Percentiles rank a stretch among this genome's conserved stretches.
Evolutionary conservation across 2,329 filamentous ascomycete genomes (phyloP).

Genomic region (Didymella segeticola): DNA sequence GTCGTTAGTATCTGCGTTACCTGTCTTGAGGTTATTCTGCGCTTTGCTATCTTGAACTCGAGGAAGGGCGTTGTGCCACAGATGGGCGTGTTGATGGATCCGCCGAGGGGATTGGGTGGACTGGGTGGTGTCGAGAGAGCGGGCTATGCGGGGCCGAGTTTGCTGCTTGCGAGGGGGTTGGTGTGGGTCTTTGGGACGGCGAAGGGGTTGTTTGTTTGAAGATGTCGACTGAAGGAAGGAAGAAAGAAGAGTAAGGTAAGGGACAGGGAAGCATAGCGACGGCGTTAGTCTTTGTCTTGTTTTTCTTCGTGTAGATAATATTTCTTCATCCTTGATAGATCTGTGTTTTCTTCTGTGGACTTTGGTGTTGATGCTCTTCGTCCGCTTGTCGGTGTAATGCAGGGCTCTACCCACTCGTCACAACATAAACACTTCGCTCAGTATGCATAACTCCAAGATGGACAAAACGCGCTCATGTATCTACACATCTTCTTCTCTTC

Average conservation of each 20-base stretch:
- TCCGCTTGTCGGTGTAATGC: too few species aligned
- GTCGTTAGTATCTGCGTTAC: constrained; percentile 90
- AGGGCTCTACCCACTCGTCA: too few species aligned
- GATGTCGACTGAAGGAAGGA: too few species aligned
- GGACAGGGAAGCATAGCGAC: neutral
- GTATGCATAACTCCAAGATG: too few species aligned
- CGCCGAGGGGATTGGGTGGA: neutral
- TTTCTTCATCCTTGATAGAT: too few species aligned
- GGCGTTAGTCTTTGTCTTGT: neutral
- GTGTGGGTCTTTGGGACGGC: constrained; percentile 33
- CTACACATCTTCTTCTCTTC: too few species aligned
- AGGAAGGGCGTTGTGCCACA: constrained; percentile 28
- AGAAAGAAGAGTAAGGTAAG: too few species aligned
- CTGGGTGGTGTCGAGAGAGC: constrained; percentile 19
- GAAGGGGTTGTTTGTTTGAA: constrained; percentile 22
- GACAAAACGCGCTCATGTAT: too few species aligned
- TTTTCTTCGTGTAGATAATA: too few species aligned
- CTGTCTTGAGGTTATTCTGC: constrained; percentile 83
- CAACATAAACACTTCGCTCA: too few species aligned
- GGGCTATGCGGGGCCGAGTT: constrained; percentile 36
- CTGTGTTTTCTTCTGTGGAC: too few species aligned
- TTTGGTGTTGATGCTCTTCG: too few species aligned
- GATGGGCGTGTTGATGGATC: neutral
- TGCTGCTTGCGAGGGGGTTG: constrained; percentile 34
- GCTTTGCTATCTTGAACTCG: constrained; percentile 63